These are phyloP conservation scores for Kazachstania taianensis DNA, from an alignment of 805 yeast species.

Conservation along the genomic window DNA sequence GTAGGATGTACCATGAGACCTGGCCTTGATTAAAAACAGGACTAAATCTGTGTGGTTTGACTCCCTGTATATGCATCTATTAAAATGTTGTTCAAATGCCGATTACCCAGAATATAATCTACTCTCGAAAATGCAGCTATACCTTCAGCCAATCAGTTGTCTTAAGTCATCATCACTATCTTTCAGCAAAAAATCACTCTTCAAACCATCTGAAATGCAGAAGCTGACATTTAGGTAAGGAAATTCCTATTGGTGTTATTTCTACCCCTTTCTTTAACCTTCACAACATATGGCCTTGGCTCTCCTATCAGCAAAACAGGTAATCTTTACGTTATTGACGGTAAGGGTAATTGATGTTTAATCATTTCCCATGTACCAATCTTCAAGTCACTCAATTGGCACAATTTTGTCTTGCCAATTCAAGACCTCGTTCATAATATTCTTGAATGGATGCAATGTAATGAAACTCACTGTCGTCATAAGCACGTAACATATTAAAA, in stretches of 20 bases:
- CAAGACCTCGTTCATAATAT: conserved; percentile 42
- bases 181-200: conserved; percentile 56
- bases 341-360: conserved; percentile 47
- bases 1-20: conserved; percentile 54
- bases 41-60: conserved; percentile 91
- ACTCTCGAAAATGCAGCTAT: conserved; percentile 78
- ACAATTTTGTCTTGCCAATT: conserved; percentile 34
- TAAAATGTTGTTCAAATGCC: conserved; percentile 85
- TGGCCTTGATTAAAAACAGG: conserved; percentile 94
- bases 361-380: conserved; percentile 40
- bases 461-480: conserved; percentile 20
- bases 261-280: conserved; percentile 37
- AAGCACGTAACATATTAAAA: conserved; percentile 32
- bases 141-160: conserved; percentile 80
- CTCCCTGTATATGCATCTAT: conserved; percentile 80
- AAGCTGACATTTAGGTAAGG: conserved; percentile 68
- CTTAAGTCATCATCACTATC: conserved; percentile 86
- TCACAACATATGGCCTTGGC: conserved; percentile 37
- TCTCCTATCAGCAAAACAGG: conserved; percentile 37
- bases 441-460: conserved; percentile 37
- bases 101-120: conserved; percentile 83
- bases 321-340: conserved; percentile 43
- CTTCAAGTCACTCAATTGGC: conserved; percentile 28
- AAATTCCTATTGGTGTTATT: conserved; percentile 75
- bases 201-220: conserved; percentile 45